Base-by-base conservation (phyloP, 2,329 filamentous ascomycete species). In the Pseudogymnoascus verrucosus region DNA sequence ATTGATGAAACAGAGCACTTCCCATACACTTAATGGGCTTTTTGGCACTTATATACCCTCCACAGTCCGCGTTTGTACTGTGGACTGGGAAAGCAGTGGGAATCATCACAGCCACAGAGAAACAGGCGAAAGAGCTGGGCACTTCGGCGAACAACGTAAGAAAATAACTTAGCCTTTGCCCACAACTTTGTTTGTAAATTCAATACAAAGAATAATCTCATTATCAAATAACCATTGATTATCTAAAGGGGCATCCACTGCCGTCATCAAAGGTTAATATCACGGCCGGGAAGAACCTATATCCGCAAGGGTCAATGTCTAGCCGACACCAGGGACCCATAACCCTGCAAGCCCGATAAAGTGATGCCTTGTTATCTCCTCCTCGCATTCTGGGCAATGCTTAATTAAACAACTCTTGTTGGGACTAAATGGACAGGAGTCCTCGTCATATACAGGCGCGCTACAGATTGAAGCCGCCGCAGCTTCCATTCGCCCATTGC, bases 271-370 rank as follows among this genome's bases (percentile, higher is more conserved):
- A 19, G 16, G 10, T 12, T 21, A 57, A 34, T 57, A 57, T 34
- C 51, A 19, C 51, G 51, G 51, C 3, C 28, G 16, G 51, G 51
- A 57, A 34, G 11, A 57, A 34, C 28, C 28, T 34, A 34, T 57
- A 2, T 57, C 51, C 51, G 28, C 11, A 28, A 57, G 51, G 51
- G 51, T 57, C 51, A 57, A 57, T 34, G 21, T 23, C 21, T 23
- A 4, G 4, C 28, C 10, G 16, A 19, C 51, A 36, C 21, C 51
- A 57, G 42, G 42, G 21, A 28, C 23, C 51, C 28, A 57, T 57
- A 21, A 57, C 51, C 51, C 51, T 57, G 51, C 10, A 57, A 57
- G 26, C 47, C 47, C 3, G 51, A 57, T 57, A 57, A 57, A 57
- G 51, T 11, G 47, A 34, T 21, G 14, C 19, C 51, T 34, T 34